phyloP scores from a whole-genome alignment of 768 basidiomycete genomes.

The Phylloporus arenicola region DNA sequence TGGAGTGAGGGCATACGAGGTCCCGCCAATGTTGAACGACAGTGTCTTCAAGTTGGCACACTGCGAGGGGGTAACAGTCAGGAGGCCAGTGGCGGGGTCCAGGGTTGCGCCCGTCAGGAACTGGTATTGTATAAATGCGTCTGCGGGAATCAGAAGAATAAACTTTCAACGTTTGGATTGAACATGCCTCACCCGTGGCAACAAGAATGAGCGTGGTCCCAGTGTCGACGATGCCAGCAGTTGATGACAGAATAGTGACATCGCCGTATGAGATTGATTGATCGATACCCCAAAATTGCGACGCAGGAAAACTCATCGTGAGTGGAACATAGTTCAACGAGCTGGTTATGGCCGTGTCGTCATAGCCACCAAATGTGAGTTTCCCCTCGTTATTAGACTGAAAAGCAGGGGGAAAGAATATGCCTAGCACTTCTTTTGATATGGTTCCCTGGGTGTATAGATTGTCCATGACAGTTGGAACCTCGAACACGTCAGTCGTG shows the following conservation, averaged over 20 bases:
- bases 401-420: slow-evolving; percentile 28
- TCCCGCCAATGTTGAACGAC: slow-evolving; percentile 23
- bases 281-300: slow-evolving; percentile 30
- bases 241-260: slow-evolving; percentile 17
- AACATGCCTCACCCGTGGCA: slow-evolving; percentile 13
- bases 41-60: slow-evolving; percentile 22
- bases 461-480: slow-evolving; percentile 36
- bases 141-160: slow-evolving; percentile 1
- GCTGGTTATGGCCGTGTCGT: slow-evolving; percentile 15
- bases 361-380: slow-evolving; percentile 26
- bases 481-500: slow-evolving; percentile 4
- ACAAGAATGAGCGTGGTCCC: slow-evolving; percentile 30
- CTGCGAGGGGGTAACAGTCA: slow-evolving; percentile 23
- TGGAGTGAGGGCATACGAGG: slow-evolving; percentile 16
- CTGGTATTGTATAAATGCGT: slow-evolving; percentile 25
- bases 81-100: slow-evolving; percentile 27
- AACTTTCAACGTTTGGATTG: neutral
- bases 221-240: slow-evolving; percentile 33
- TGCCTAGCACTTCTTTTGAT: slow-evolving; percentile 22
- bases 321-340: slow-evolving; percentile 22
- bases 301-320: slow-evolving; percentile 23
- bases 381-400: slow-evolving; percentile 17
- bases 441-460: slow-evolving; percentile 28
- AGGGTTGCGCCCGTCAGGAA: slow-evolving; percentile 22
- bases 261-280: slow-evolving; percentile 27